These are phyloP conservation scores for Citropsis articulata DNA, from an alignment of 345 rosid genomes.

Conservation along the genomic window DNA sequence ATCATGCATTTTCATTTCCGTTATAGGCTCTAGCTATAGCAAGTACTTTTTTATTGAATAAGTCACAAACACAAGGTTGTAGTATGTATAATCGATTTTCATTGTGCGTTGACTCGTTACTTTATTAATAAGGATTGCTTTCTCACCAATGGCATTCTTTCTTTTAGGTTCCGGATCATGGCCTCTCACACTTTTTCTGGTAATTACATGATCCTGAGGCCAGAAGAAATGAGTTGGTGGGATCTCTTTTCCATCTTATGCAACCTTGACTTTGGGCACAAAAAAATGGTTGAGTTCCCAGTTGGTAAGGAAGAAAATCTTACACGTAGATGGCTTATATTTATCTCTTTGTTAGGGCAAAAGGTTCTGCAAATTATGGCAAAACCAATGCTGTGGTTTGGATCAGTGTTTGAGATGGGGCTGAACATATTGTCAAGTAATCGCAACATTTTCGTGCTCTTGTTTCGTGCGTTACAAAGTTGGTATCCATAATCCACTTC, in stretches of 20 bases:
- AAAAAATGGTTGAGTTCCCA: slow-evolving; percentile 15
- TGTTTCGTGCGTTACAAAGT: slow-evolving; percentile 21
- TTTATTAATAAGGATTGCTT: neutral
- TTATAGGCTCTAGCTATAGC: neutral
- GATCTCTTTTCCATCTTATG: neutral
- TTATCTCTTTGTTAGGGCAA: slow-evolving; percentile 17
- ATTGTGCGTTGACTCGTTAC: neutral
- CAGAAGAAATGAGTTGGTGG: neutral
- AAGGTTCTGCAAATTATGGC: slow-evolving; percentile 17
- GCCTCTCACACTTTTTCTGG: neutral
- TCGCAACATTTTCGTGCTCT: slow-evolving; percentile 16
- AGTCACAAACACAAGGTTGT: neutral
- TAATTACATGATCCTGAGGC: slow-evolving; percentile 15
- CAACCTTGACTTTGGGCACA: neutral
- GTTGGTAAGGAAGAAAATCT: slow-evolving; percentile 18
- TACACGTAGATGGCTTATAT: slow-evolving; percentile 15
- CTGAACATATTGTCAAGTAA: slow-evolving; percentile 22
- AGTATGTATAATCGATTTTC: neutral
- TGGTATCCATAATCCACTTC: neutral
- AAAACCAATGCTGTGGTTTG: slow-evolving; percentile 4
- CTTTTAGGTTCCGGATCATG: neutral
- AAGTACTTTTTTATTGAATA: neutral
- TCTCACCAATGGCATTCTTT: neutral
- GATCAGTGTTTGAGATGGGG: slow-evolving; percentile 20
- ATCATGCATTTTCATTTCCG: neutral